Base-by-base conservation (phyloP, 345 rosid genomes). In the Euphorbia peplus region DNA sequence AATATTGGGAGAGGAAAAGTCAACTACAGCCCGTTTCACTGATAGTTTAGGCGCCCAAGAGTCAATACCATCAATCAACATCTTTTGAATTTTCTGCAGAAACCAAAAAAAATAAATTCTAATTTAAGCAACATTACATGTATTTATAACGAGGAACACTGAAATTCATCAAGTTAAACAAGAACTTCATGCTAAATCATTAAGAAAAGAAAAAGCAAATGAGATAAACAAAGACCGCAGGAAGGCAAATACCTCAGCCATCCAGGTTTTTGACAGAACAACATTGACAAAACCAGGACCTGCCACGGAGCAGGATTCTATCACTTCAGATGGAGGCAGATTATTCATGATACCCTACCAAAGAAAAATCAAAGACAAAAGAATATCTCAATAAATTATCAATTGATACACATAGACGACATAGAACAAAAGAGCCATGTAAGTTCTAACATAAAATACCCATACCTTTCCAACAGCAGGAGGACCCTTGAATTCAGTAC, bases 1-100 rank as follows among this genome's bases (percentile, higher is more conserved):
- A 66, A 95, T 91, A 77, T 95, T 95, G n/a, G 99, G 99, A 3
- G 99, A 95, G 22, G 98, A 95, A 81, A 95, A 95, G 80, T 95
- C 99, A 54, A 95, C 98, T 63, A 95, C 90, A 42, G 95, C 99
- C 74, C 81, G 85, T 83, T 84, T 83, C 26, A 90, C 71, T 3
- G 78, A 52, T 52, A 85, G 86, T 66, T 54, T 76, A 32, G 99
- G 99, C 4, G 99, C 88, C 95, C 95, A 95, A 65, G 88, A 83
- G 42, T 88, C 95, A 73, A 91, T 87, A 35, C 98, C 99, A 46
- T 83, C 73, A 60, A 71, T 72, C 21, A 95, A 92, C 99, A 95
- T 95, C 73, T 77, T 83, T 73, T 88, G 88, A 77, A 91, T 90
- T 65, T 64, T 82, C 99, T 95, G 88, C 67, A 63, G 28, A 39